Evolutionary conservation across 2,329 filamentous ascomycete species (phyloP).

Genomic region (Sarocladium kiliense): DNA sequence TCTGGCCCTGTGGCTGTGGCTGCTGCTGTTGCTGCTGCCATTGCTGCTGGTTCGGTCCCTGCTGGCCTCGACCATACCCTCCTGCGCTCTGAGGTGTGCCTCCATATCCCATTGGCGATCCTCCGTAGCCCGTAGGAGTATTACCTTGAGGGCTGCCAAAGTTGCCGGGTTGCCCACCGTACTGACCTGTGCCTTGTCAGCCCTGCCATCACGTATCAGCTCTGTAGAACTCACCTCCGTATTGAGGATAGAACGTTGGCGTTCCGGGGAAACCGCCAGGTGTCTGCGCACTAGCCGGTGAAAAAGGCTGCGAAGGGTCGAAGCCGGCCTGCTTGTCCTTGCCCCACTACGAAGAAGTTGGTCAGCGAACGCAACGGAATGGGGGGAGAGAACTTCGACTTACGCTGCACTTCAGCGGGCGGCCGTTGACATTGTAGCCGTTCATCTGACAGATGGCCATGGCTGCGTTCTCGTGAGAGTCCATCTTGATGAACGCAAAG

Average conservation of each 20-base stretch:
- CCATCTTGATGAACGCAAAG: slow-evolving; percentile 99
- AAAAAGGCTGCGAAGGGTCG: slow-evolving; percentile 67
- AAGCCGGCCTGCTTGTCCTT: slow-evolving; percentile 95
- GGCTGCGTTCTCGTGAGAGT: slow-evolving; percentile 93
- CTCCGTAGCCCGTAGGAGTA: slow-evolving; percentile 58
- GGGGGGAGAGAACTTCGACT: slow-evolving; percentile 35
- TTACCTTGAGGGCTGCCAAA: slow-evolving; percentile 59
- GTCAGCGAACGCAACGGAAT: slow-evolving; percentile 7
- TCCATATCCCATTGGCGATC: slow-evolving; percentile 62
- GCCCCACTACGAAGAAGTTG: slow-evolving; percentile 68
- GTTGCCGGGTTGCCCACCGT: slow-evolving; percentile 61
- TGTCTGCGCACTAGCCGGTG: slow-evolving; percentile 69
- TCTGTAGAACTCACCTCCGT: slow-evolving; percentile 59
- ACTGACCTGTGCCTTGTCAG: slow-evolving; percentile 35
- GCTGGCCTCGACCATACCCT: slow-evolving; percentile 75
- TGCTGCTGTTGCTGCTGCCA: slow-evolving; percentile 42
- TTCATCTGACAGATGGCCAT: slow-evolving; percentile 98
- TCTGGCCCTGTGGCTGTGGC: slow-evolving; percentile 43
- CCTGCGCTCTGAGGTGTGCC: slow-evolving; percentile 70
- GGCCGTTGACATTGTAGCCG: slow-evolving; percentile 95
- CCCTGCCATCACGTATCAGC: background rate
- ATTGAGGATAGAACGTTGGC: slow-evolving; percentile 89
- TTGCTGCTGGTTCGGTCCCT: slow-evolving; percentile 46
- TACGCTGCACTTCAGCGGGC: slow-evolving; percentile 97
- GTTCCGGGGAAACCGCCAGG: slow-evolving; percentile 71